A percentile compares a stretch with the other conserved stretches of the same genome.
phyloP scores from a whole-genome alignment of 768 basidiomycete species.

The Suillus fuscotomentosus region DNA sequence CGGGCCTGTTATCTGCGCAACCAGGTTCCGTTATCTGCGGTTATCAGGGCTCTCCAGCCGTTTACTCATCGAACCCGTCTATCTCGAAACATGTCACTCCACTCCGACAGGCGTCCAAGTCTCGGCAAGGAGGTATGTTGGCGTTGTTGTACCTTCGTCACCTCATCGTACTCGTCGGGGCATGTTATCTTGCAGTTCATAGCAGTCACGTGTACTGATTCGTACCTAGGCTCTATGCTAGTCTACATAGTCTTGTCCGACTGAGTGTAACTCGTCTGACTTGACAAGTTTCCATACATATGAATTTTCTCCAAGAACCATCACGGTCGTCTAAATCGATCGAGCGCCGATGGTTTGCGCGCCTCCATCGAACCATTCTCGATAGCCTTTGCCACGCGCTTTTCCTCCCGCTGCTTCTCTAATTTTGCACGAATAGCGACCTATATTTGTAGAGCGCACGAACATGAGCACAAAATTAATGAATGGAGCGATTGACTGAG shows the following conservation, averaged over 20 bases:
- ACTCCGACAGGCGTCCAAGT: no score
- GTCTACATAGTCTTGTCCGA: no score
- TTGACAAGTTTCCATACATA: background rate
- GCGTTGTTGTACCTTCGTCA: no score
- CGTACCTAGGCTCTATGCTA: no score
- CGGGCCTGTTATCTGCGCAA: slow-evolving; percentile 24
- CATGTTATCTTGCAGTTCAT: no score
- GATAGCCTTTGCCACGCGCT: slow-evolving; percentile 31
- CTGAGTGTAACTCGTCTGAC: no score
- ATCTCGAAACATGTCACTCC: no score
- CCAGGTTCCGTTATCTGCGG: slow-evolving; percentile 1
- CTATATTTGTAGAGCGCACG: slow-evolving; percentile 18
- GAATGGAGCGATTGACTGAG: background rate
- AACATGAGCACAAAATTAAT: background rate
- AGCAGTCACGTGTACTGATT: no score
- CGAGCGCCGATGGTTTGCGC: slow-evolving; percentile 33
- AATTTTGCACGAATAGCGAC: slow-evolving; percentile 69
- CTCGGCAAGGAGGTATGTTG: no score
- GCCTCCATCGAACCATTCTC: slow-evolving; percentile 31
- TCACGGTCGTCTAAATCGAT: slow-evolving; percentile 33
- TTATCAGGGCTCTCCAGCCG: no score
- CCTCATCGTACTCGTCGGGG: no score
- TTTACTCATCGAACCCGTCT: no score
- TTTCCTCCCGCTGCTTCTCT: slow-evolving; percentile 55
- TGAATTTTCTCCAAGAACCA: background rate